A percentile compares a stretch with the other conserved stretches of the same genome.
Conservation (phyloP, 768 basidiomycete genomes). For the Tricholoma sp. region DNA sequence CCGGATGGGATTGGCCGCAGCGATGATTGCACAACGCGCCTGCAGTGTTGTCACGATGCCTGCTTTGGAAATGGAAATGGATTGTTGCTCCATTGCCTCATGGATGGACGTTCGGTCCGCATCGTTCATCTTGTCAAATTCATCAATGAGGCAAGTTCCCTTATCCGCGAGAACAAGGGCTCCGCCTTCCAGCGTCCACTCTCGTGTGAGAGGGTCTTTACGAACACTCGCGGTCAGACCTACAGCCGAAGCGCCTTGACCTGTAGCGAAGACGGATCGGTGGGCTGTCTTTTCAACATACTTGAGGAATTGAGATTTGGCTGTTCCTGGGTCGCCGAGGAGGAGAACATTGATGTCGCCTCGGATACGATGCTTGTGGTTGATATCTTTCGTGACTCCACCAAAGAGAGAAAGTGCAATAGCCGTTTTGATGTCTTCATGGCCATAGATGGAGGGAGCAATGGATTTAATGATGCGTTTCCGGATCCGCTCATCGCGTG, state of each 20-base stretch:
- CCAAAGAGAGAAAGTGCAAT: constrained; percentile 93
- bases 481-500: constrained; percentile 89
- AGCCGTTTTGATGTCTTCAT: constrained; percentile 98
- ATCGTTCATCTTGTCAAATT: constrained; percentile 99
- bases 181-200: constrained; percentile 99
- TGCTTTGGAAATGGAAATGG: constrained; percentile 98
- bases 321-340: constrained; percentile 97
- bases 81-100: constrained; percentile 99
- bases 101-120: constrained; percentile 97
- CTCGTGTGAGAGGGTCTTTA: constrained; percentile 93
- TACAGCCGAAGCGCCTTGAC: constrained; percentile 96
- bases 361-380: constrained; percentile 91
- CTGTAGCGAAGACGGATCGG: constrained; percentile 95
- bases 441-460: constrained; percentile 97
- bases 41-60: constrained; percentile 98
- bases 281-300: constrained; percentile 99
- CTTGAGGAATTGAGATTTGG: constrained; percentile 98
- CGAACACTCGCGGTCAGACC: constrained; percentile 99
- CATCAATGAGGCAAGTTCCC: constrained; percentile 96
- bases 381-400: constrained; percentile 93
- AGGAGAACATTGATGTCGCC: constrained; percentile 97
- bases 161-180: constrained; percentile 98
- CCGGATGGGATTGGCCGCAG: constrained; percentile 95
- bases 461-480: constrained; percentile 99
- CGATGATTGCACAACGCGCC: constrained; percentile 95